Base-by-base conservation (phyloP, 148 eudicot genomes). In the Fallopia convolvulus region DNA sequence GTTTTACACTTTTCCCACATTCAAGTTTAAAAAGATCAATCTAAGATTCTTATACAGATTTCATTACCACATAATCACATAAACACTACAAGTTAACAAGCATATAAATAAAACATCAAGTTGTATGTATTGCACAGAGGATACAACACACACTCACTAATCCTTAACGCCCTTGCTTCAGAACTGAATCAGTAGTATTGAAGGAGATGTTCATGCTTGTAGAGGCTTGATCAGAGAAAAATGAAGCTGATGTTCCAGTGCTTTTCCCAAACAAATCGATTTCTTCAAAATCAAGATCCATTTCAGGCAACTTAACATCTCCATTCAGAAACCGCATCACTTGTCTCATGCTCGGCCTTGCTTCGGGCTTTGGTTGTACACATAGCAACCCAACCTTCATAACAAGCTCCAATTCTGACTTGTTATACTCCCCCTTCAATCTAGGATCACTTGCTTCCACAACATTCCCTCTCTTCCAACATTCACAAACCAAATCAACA, bases 281-380 rank as follows among this genome's bases (percentile, higher is more conserved):
- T 20, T 72, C 75, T 8, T 47, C 75, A 6, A 72, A 44, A 20
- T 72, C 75, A 20, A 23, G 30, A 8, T 52, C 53, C 50, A 72
- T 44, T 7, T 50, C 9, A 17, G 80, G 21, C 74, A 76, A 26
- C 30, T 11, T 9, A 9, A 3, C 53, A 42, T 20, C 84, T 56
- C 84, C 81, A 56, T 81, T 65, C 46, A 86, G 50, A 74, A 77
- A 79, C 77, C 80, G 81, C 80, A 78, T 48, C 3, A 81, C 84
- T 74, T 86, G 84, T 56, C 84, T 82, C 86, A 86, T 84, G 53
- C 71, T 84, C 40, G 86, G 86, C 76, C 88, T 86, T 58, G 70
- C 55, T 46, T 77, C 82, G 1, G 86, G 79, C 66, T 53, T 74
- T 18, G 80, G 70, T 23, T 78, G 74, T 12, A 79, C 80, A 63